Base-by-base conservation (phyloP, 176 grass and related monocot species). In the Aegilops speltoides region DNA sequence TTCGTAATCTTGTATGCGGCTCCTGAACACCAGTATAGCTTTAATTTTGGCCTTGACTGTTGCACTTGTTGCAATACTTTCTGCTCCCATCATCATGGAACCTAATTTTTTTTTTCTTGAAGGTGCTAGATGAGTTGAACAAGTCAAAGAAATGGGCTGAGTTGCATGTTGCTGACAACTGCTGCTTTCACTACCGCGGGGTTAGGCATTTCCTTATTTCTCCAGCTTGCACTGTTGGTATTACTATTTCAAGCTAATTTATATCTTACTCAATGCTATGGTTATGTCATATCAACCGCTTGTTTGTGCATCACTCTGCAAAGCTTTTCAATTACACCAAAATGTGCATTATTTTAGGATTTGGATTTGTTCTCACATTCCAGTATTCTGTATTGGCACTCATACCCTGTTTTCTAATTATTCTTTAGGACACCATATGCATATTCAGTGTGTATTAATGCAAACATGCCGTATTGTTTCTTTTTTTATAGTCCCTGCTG, bases 131-230 rank as follows among this genome's bases (percentile, higher is more conserved):
- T 84, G 96, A 98, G 38, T 85, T 95, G 81, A 85, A 89, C 41
- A 92, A 89, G 65, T 92, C 90, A 63, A 94, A 29, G 82, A 92
- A 67, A 92, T 98, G 96, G 93, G 78, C 79, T 73, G 96, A 98
- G 83, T 81, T 92, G 29, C 91, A 94, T 84, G 78, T 98, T 84
- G 89, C 96, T 86, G 93, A 98, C 83, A 98, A 88, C 82, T 93
- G 88, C 88, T 91, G 91, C 84, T 98, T 98, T 86, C 93, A 98
- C 82, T 91, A 93, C 71, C 84, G 91, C 33, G 87, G 89, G 82
- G 96, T 98, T 78, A 85, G 90, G 29, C 64, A 66, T 36, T 60
- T 75, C 6, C 34, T 28, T 85, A 17, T 86, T 33, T 69, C 6
- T 32, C 4, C 77, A 34, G 22, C 32, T 81, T 63, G 34, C 82